Conservation (phyloP, 2,329 filamentous ascomycete species). For the Fusarium heterosporum region DNA sequence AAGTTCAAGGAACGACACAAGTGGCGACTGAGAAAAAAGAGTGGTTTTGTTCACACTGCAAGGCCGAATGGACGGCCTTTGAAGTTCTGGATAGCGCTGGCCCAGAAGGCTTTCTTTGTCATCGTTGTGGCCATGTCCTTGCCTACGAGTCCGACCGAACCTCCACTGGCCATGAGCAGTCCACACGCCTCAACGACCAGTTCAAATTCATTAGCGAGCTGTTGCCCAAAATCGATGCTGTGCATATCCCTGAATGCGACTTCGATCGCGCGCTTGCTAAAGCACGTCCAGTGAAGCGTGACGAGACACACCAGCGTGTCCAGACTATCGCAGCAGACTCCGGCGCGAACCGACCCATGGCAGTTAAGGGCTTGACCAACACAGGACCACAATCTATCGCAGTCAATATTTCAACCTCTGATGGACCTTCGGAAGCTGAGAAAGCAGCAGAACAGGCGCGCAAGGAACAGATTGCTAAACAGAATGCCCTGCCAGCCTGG, state of each 20-base stretch:
- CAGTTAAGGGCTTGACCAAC: conserved; percentile 75
- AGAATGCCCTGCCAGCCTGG: conserved; percentile 78
- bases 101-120: conserved; percentile 81
- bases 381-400: conserved; percentile 76
- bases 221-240: conserved; percentile 80
- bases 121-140: conserved; percentile 76
- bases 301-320: conserved; percentile 74
- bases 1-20: conserved; percentile 85
- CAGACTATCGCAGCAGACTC: conserved; percentile 69
- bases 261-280: conserved; percentile 76
- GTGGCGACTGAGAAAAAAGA: conserved; percentile 90
- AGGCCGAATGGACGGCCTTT: conserved; percentile 87
- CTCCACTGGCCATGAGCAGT: conserved; percentile 77
- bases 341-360: conserved; percentile 68
- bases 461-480: conserved; percentile 73
- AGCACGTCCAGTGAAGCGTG: conserved; percentile 72
- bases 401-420: conserved; percentile 74
- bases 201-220: conserved; percentile 82
- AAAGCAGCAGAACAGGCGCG: conserved; percentile 72
- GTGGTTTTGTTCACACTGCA: conserved; percentile 85
- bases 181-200: conserved; percentile 80
- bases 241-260: conserved; percentile 78
- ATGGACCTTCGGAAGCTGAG: conserved; percentile 75
- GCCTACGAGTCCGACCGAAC: conserved; percentile 74
- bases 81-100: conserved; percentile 86